Evolutionary conservation across 768 basidiomycete genomes (phyloP), one percentile per base, ranked within the genome.

Genomic region (Punctularia strigosozonata): DNA sequence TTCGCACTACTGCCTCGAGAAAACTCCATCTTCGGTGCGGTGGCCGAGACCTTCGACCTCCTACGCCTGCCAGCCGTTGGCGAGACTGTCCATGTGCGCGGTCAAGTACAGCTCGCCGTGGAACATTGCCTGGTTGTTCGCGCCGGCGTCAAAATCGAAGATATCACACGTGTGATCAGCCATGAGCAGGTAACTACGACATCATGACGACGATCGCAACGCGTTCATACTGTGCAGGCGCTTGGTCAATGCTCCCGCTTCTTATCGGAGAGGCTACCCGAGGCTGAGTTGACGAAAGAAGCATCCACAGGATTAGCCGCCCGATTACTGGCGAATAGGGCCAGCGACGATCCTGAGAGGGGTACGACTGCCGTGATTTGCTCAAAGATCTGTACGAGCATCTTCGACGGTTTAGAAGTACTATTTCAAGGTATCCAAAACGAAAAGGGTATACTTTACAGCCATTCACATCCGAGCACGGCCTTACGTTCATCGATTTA

Each of bases 1-100:
- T 63, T 74, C 35, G 84, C 71, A 19, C 65, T 88, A n/a, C 63
- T 87, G 21, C 85, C 85, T 17, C 80, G 83, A 54, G 85, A 89
- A 56, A 89, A 89, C 48, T 75, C 75, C 13, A 80, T 74, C 25
- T 79, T 77, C 46, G 85, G 85, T 8, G 64, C 61, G 14, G 85
- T 89, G 5, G 58, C 73, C 17, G 85, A 89, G 55, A 81, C 82
- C 1, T 86, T 82, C 50, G 77, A 85, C 49, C 44, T 61, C 24
- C 58, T 87, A 34, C 75, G 78, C 19, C 46, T 43, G n/a, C 48
- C 57, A 25, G 44, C 46, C 4, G 44, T 64, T 25, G 62, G 69
- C 6, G 49, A 57, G 28, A 52, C 55, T 12, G 68, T 61, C 6
- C 79, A 75, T 48, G 60, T 87, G 26, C 61, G 68, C 39, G 83